Evolutionary conservation across 192 early-diverging fungal species (phyloP).

Genomic region (Chytriomyces confervae): DNA sequence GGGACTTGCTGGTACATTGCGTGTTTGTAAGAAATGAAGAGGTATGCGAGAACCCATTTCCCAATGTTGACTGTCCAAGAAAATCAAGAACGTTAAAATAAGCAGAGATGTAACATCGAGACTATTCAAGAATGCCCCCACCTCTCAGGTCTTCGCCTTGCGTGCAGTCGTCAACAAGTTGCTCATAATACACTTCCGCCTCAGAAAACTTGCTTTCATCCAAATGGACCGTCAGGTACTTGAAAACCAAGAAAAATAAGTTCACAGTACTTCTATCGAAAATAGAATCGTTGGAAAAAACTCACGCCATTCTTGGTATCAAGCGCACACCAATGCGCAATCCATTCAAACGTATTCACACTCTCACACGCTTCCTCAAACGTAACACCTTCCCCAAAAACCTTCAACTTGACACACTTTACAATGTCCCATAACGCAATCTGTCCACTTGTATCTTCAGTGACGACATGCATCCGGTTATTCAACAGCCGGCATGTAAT

Average conservation of each 20-base stretch:
- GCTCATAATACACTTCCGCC: constrained; percentile 89
- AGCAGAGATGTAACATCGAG: background rate
- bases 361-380: constrained; percentile 43
- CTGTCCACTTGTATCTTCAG: constrained; percentile 78
- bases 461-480: constrained; percentile 84
- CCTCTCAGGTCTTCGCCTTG: constrained; percentile 75
- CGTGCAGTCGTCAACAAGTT: constrained; percentile 58
- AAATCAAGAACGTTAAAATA: background rate
- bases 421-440: constrained; percentile 94
- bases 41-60: constrained; percentile 79
- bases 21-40: constrained; percentile 59
- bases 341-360: constrained; percentile 73
- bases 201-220: constrained; percentile 82
- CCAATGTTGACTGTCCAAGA: constrained; percentile 73
- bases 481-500: constrained; percentile 81
- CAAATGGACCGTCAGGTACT: constrained; percentile 82
- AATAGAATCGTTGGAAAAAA: background rate
- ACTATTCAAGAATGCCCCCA: constrained; percentile 36
- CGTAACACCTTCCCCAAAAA: background rate
- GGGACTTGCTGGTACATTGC: constrained; percentile 18
- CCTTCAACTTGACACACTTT: constrained; percentile 58
- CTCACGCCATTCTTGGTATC: constrained; percentile 88
- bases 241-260: background rate
- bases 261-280: background rate
- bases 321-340: constrained; percentile 90